Base-by-base conservation (phyloP, 306 rosid species). In the Begonia peltatifolia region DNA sequence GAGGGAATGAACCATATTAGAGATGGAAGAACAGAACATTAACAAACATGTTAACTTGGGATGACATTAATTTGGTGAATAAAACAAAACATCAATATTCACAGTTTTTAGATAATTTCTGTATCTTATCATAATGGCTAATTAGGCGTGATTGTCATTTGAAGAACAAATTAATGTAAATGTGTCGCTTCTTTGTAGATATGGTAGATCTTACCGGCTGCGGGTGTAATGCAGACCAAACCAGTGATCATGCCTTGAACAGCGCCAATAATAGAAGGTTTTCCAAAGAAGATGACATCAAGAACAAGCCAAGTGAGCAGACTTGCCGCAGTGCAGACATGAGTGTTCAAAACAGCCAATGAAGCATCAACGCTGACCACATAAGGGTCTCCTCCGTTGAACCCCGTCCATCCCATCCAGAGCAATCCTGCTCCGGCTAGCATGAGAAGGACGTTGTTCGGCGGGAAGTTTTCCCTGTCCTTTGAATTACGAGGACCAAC, bases 391-490 rank as follows among this genome's bases (percentile, higher is more conserved):
- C 79, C 79, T 14, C 79, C 75, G 61, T 74, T 69, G 60, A 74
- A 74, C 11, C 79, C 79, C 3, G 75, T 65, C 79, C 79, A 69
- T 6, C 79, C 79, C 79, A 74, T 74, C 75, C 79, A 74, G 17
- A 74, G 50, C 46, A 74, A 42, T n/a, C 79, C 75, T 5, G 79
- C 79, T 12, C 75, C 75, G 6, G 79, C 70, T 36, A 74, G 46
- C 75, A 74, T 69, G 7, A 74, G 72, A 25, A 74, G 72, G 35
- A 74, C 54, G 72, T 69, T 69, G 68, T 74, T 74, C 6, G 79
- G 79, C 6, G 79, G 75, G 49, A 74, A 74, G 43, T 74, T 69
- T 46, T 65, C 79, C 58, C 79, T 36, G 57, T 74, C 79, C 52
- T 65, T 74, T 23, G 53, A 53, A 1, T 67, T 38, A 35, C 79